Conservation (phyloP, 2,329 filamentous ascomycete species). For the Trichophyton schoenleinii region DNA sequence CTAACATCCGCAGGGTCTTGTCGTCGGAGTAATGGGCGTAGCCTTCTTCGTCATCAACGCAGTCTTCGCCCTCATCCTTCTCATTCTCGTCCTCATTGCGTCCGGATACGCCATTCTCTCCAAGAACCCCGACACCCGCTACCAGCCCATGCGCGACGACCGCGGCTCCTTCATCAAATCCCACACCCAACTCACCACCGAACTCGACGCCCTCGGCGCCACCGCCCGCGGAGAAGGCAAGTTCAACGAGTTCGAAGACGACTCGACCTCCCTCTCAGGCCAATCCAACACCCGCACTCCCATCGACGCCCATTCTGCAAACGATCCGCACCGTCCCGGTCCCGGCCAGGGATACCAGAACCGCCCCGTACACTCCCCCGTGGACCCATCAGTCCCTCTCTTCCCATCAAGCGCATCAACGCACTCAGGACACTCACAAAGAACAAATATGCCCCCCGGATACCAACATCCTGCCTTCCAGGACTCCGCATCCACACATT, state of each 20-base stretch:
- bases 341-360: slow-evolving; percentile 18
- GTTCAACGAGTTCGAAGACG: slow-evolving; percentile 60
- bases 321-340: slow-evolving; percentile 10
- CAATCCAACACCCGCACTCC: slow-evolving; percentile 41
- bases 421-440: slow-evolving; percentile 21
- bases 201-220: slow-evolving; percentile 77
- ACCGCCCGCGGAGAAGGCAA: slow-evolving; percentile 74
- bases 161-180: slow-evolving; percentile 97
- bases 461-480: slow-evolving; percentile 21
- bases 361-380: slow-evolving; percentile 37
- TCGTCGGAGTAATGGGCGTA: slow-evolving; percentile 78
- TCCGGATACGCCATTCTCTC: slow-evolving; percentile 70
- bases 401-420: slow-evolving; percentile 33
- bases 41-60: slow-evolving; percentile 83
- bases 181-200: slow-evolving; percentile 70
- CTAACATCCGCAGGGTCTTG: slow-evolving; percentile 44
- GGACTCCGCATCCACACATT: slow-evolving; percentile 9
- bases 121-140: slow-evolving; percentile 88
- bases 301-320: slow-evolving; percentile 14
- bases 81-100: slow-evolving; percentile 68
- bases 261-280: slow-evolving; percentile 50
- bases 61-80: slow-evolving; percentile 64
- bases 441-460: slow-evolving; percentile 22
- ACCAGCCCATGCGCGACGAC: slow-evolving; percentile 94
- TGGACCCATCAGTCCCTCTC: slow-evolving; percentile 35